Conservation (phyloP, 805 yeast species). For the Hanseniaspora opuntiae region DNA sequence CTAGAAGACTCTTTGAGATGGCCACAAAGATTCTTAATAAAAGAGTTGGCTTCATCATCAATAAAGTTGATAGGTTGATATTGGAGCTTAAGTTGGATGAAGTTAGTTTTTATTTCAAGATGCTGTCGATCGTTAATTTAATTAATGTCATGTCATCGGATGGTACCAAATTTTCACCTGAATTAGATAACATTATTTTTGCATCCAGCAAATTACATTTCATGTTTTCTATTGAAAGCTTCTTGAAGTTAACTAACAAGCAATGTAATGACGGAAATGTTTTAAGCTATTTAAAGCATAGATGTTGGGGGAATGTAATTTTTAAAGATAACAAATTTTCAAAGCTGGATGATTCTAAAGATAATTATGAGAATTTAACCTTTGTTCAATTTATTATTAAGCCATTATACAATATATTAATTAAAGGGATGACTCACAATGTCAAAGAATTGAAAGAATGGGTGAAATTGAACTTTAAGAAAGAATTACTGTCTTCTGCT, state of each 20-base stretch:
- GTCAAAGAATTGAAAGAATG: slow-evolving; percentile 31
- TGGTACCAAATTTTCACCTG: slow-evolving; percentile 40
- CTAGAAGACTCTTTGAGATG: slow-evolving; percentile 27
- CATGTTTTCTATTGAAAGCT: slow-evolving; percentile 54
- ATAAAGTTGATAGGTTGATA: slow-evolving; percentile 76
- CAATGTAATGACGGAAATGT: slow-evolving; percentile 26
- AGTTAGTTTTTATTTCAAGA: slow-evolving; percentile 54
- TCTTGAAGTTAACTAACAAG: slow-evolving; percentile 40
- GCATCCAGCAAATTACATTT: slow-evolving; percentile 52
- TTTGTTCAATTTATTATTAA: slow-evolving; percentile 55
- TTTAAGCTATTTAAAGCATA: slow-evolving; percentile 31
- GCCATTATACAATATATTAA: slow-evolving; percentile 67
- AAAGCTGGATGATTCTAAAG: slow-evolving; percentile 20
- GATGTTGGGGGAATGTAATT: slow-evolving; percentile 69
- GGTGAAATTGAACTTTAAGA: slow-evolving; percentile 37
- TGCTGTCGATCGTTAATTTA: slow-evolving; percentile 46
- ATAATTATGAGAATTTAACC: slow-evolving; percentile 26
- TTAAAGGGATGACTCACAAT: slow-evolving; percentile 44
- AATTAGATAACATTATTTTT: slow-evolving; percentile 54
- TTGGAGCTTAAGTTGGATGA: slow-evolving; percentile 69
- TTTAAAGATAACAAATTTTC: slow-evolving; percentile 37
- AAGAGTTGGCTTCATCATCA: slow-evolving; percentile 49
- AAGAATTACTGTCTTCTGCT: slow-evolving; percentile 16
- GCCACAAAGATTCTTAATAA: slow-evolving; percentile 42
- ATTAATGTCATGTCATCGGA: slow-evolving; percentile 42